Evolutionary conservation across 345 rosid species (phyloP), one percentile per base, ranked within the genome.

Genomic region (Gossypium thurberi): DNA sequence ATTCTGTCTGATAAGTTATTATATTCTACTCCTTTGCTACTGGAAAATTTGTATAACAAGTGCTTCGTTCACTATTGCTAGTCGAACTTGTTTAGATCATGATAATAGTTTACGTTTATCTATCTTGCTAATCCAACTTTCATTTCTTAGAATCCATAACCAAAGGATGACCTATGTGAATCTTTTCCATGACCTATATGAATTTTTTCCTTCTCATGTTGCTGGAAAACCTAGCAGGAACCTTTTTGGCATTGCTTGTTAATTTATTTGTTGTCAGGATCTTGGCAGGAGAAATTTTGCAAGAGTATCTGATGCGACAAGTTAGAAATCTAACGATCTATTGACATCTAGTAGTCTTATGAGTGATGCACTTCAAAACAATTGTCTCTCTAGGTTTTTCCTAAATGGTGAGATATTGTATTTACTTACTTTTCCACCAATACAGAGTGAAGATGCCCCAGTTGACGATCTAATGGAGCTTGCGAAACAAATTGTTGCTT

Each of bases 261-360:
- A 15, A 59, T 62, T 43, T 7, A 12, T 76, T 51, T 76, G 0
- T 75, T 73, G 8, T 73, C 78, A 88, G 96, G 91, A 95, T 92
- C 79, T 82, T 95, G 81, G 97, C 97, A 5, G 93, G 98, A 63
- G 99, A 96, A 87, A 89, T 91, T 78, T 79, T 88, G 10, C 81
- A 87, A 76, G 99, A 93, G 78, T 89, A 88, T 84, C 65, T 85
- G 10, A 86, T 82, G 79, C 86, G 92, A 42, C 93, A 85, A 93
- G 98, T 92, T 79, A 76, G 85, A 43, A 77, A 73, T 33, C 40
- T 73, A 14, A 56, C 33, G 20, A 51, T 10, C 44, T 28, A 26
- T 10, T 51, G 10, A 26, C 5, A 9, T 68, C 12, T 69, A 4
- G 43, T 68, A 68, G 5, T 56, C 52, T 20, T 5, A 33, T 67